These are phyloP conservation scores for Podospora conica DNA, from an alignment of 495 filamentous ascomycete genomes.

Conservation along the genomic window DNA sequence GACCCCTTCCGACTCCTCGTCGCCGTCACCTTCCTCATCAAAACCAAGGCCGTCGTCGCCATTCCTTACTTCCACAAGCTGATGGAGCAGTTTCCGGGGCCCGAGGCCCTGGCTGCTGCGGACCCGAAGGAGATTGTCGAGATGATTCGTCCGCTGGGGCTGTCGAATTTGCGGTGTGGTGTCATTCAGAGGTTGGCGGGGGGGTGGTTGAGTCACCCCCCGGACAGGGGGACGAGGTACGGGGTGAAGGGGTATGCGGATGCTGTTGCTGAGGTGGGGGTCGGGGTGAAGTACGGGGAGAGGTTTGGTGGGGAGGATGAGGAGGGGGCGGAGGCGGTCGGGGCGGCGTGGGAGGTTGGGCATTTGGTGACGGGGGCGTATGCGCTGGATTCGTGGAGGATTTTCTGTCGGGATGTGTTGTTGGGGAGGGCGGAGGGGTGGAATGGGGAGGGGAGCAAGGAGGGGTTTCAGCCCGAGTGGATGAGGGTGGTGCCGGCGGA, in stretches of 20 bases:
- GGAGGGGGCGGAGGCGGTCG: slow-evolving; percentile 10
- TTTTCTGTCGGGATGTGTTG: slow-evolving; percentile 81
- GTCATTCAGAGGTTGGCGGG: slow-evolving; percentile 60
- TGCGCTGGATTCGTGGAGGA: slow-evolving; percentile 86
- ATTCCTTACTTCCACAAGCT: slow-evolving; percentile 70
- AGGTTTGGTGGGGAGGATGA: slow-evolving; percentile 28
- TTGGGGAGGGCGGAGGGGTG: slow-evolving; percentile 56
- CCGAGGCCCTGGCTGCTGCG: slow-evolving; percentile 57
- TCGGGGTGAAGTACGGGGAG: slow-evolving; percentile 48
- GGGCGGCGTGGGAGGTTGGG: slow-evolving; percentile 68
- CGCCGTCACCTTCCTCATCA: slow-evolving; percentile 76
- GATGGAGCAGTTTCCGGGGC: slow-evolving; percentile 61
- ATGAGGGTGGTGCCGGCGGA: slow-evolving; percentile 76
- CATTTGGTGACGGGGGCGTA: slow-evolving; percentile 85
- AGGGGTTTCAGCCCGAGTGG: slow-evolving; percentile 66
- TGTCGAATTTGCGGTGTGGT: slow-evolving; percentile 49
- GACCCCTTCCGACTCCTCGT: slow-evolving; percentile 69
- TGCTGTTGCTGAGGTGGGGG: slow-evolving; percentile 46
- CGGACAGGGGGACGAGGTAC: slow-evolving; percentile 52
- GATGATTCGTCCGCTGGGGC: slow-evolving; percentile 67
- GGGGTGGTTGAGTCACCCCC: slow-evolving; percentile 61
- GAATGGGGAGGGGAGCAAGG: slow-evolving; percentile 44
- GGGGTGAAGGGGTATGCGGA: slow-evolving; percentile 64
- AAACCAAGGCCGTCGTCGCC: slow-evolving; percentile 66
- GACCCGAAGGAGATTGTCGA: slow-evolving; percentile 48